Base-by-base conservation (phyloP, 805 yeast genomes). In the Saccharomyces cerevisiae region DNA sequence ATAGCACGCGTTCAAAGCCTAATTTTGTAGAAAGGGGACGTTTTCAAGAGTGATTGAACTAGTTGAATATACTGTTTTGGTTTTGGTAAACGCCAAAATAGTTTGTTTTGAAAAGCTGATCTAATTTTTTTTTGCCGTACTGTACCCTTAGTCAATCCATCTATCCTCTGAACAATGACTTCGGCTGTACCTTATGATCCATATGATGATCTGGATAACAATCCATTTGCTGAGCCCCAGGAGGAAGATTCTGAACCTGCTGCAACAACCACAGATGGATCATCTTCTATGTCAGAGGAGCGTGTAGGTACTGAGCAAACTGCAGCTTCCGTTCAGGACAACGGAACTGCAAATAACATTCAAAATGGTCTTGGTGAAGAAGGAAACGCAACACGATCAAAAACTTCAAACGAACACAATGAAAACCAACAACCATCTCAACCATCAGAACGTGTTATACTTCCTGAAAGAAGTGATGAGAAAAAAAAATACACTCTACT, bases 221-320 rank as follows among this genome's bases (percentile, higher is more conserved):
- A 82, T 57, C 86, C 86, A 1, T 82, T 82, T 68, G 81, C 84
- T 2, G 82, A 78, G 55, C 79, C 76, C 5, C 59, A 56, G 9
- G 55, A 61, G 9, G 55, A 61, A 51, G 65, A 59, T 65, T 64
- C 29, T 17, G 31, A 56, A 41, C 31, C 50, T 46, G 13, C 48
- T 50, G 17, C 57, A 55, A 41, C 61, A 51, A 30, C 54, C 47
- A 21, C 58, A 49, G 53, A 32, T 47, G 31, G 49, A 32, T 29
- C 43, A 5, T 36, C 43, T 21, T 36, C 13, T 36, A 36, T n/a
- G 22, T 2, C 11, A 6, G 48, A 21, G 26, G 28, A 17, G 13
- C 32, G n/a, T 10, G 41, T 32, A 10, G 36, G 27, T 28, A 28
- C 50, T 3, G 51, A 53, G 5, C 51, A 52, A 49, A 47, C 53